phyloP scores from a whole-genome alignment of 768 basidiomycete species.

The Mycena galericulata region DNA sequence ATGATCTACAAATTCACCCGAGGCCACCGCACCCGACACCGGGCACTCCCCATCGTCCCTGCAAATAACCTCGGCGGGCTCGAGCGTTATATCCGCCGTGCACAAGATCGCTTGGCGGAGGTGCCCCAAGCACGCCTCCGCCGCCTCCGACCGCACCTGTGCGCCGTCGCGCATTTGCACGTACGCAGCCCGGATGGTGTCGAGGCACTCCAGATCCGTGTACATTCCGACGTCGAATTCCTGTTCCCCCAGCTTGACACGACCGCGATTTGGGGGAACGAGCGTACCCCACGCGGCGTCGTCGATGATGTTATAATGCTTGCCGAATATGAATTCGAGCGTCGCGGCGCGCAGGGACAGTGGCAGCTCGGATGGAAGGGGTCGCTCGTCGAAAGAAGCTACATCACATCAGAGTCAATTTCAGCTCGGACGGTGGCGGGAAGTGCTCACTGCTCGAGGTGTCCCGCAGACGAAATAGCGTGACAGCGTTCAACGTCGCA shows the following conservation, averaged over 20 bases:
- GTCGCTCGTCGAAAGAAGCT: too few species aligned
- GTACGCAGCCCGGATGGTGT: conserved; percentile 85
- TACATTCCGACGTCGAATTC: conserved; percentile 76
- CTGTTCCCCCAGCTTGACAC: conserved; percentile 91
- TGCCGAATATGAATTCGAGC: conserved; percentile 80
- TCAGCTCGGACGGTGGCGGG: too few species aligned
- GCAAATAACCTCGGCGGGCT: conserved; percentile 20
- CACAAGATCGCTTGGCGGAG: conserved; percentile 26
- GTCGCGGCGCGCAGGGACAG: conserved; percentile 8
- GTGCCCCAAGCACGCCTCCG: conserved; percentile 29
- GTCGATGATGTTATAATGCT: conserved; percentile 93
- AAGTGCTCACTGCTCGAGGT: not conserved
- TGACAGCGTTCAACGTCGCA: conserved; percentile 8
- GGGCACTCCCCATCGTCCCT: conserved; percentile 22
- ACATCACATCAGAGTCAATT: too few species aligned
- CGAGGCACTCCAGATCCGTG: conserved; percentile 92
- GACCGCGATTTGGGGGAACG: conserved; percentile 98
- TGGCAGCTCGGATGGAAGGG: conserved; percentile 24
- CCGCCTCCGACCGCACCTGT: not conserved
- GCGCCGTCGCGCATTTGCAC: conserved; percentile 93
- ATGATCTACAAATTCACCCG: conserved; percentile 22
- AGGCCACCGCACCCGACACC: conserved; percentile 8
- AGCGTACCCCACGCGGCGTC: conserved; percentile 92
- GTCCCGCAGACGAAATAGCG: conserved; percentile 1
- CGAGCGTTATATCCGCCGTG: conserved; percentile 31